These are phyloP conservation scores for Cystobasidium onofrii DNA, from an alignment of 768 basidiomycete species.

Conservation along the genomic window DNA sequence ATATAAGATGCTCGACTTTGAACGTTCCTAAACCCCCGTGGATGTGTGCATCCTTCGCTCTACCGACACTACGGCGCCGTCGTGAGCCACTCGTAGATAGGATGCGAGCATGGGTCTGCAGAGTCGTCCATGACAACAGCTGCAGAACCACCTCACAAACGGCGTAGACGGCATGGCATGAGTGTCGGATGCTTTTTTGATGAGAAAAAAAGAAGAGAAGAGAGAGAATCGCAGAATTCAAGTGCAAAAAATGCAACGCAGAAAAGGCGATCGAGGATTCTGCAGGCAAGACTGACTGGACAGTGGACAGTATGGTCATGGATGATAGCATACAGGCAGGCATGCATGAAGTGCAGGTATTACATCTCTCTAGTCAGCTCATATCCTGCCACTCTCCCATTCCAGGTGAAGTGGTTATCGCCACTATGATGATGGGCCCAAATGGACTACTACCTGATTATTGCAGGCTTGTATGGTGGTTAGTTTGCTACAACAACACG, in stretches of 20 bases:
- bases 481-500: not conserved
- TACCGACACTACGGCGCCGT: not conserved
- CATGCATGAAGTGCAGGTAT: too few relatives aligned
- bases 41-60: not conserved
- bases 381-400: too few relatives aligned
- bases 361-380: too few relatives aligned
- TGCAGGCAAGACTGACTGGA: not conserved
- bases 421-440: too few relatives aligned
- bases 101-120: not conserved
- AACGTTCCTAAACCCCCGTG: constrained; percentile 17
- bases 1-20: not conserved
- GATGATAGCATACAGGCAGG: too few relatives aligned
- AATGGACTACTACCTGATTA: too few relatives aligned
- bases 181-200: constrained; percentile 29
- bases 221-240: too few relatives aligned
- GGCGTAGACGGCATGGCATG: constrained; percentile 26
- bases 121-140: not conserved
- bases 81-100: constrained; percentile 4
- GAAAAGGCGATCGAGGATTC: not conserved
- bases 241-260: too few relatives aligned
- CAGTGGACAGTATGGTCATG: too few relatives aligned
- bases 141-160: not conserved
- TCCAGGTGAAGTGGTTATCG: too few relatives aligned
- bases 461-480: too few relatives aligned
- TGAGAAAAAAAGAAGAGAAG: constrained; percentile 15